Conservation (phyloP, 495 filamentous ascomycete species). For the Hypoxylon fuscum region DNA sequence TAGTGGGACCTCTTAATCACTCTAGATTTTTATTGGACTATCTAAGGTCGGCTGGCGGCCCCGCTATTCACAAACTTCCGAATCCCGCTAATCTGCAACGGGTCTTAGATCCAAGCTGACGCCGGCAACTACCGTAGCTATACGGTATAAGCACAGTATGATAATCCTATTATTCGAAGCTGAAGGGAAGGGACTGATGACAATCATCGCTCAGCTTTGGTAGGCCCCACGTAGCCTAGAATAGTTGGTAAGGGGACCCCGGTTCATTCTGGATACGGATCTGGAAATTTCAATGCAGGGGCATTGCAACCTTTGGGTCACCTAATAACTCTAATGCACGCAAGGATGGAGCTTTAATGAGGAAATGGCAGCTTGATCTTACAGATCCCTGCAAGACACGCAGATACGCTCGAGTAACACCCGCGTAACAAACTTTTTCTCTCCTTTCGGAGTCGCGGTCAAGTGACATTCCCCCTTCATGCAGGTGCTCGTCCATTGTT, state of each 20-base stretch:
- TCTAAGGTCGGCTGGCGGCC: not conserved
- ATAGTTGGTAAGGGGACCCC: too few species aligned
- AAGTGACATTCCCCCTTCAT: not conserved
- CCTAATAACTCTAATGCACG: constrained; percentile 11
- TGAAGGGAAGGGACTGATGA: not conserved
- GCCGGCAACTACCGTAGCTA: not conserved
- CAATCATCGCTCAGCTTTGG: constrained; percentile 8
- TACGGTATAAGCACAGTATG: not conserved
- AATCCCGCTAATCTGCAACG: constrained; percentile 15
- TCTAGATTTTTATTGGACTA: constrained; percentile 13
- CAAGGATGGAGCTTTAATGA: constrained; percentile 21
- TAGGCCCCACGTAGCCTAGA: constrained; percentile 12
- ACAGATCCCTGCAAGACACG: constrained; percentile 8
- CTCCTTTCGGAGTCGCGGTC: too few species aligned
- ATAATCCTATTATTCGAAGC: not conserved
- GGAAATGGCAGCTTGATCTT: not conserved
- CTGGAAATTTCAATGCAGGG: constrained; percentile 28
- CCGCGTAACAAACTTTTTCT: constrained; percentile 3
- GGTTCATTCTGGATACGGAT: constrained; percentile 9
- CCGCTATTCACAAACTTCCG: constrained; percentile 9
- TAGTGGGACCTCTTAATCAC: constrained; percentile 10
- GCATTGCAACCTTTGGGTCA: constrained; percentile 17
- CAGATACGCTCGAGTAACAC: not conserved
- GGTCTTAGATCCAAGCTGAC: constrained; percentile 10
- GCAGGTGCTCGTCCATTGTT: not conserved